A percentile compares a stretch with the other conserved stretches of the same genome.
These are phyloP conservation scores for Fraxinus greggii DNA, from an alignment of 305 asterid genomes.

Conservation along the genomic window DNA sequence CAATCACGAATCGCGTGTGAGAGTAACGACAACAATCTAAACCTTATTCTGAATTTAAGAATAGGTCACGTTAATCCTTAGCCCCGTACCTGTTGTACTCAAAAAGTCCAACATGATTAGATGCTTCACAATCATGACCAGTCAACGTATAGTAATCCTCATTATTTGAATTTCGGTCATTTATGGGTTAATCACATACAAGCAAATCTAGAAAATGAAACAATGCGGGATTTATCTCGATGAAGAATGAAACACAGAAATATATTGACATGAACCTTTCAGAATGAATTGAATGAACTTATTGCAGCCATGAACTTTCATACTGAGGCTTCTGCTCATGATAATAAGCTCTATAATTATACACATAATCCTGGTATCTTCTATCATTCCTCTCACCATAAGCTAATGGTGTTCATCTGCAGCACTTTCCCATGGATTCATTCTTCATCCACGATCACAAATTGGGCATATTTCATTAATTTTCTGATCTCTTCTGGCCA, in stretches of 20 bases:
- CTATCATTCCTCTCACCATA: slow-evolving; percentile 31
- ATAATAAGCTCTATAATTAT: slow-evolving; percentile 25
- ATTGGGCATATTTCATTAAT: slow-evolving; percentile 19
- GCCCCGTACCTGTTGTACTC: neutral
- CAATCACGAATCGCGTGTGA: neutral
- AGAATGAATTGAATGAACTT: neutral
- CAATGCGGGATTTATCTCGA: neutral
- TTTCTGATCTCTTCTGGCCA: slow-evolving; percentile 42
- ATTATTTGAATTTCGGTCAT: neutral
- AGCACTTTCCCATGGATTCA: slow-evolving; percentile 57
- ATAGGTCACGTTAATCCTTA: neutral
- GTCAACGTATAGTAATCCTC: neutral
- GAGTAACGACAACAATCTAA: neutral
- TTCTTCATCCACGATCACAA: slow-evolving; percentile 29
- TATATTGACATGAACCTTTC: neutral
- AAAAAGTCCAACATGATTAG: neutral
- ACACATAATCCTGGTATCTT: slow-evolving; percentile 6
- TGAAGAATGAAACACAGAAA: neutral
- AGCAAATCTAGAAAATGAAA: neutral
- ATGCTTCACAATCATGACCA: neutral
- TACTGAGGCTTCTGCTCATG: slow-evolving; percentile 17
- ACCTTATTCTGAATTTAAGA: neutral
- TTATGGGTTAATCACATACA: neutral
- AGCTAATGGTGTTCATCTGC: slow-evolving; percentile 54
- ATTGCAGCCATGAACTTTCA: slow-evolving; percentile 20